Evolutionary conservation across 106 monocot species (phyloP), one percentile per base, ranked within the genome.

Genomic region (Narthecium ossifragum): DNA sequence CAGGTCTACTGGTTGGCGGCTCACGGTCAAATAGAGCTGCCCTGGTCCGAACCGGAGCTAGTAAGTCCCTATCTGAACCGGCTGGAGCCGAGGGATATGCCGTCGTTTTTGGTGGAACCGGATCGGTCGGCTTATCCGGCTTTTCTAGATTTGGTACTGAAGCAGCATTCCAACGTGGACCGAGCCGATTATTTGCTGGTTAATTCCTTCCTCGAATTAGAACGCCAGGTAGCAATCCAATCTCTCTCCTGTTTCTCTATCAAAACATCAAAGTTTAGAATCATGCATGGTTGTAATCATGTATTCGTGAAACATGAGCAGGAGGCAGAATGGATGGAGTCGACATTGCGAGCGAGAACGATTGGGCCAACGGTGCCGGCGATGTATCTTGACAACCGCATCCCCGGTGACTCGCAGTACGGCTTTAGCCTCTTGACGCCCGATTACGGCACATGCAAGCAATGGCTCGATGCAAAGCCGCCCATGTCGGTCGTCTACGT

Each of bases 191-290:
- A 40, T 38, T 57, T 88, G 20, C 49, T 88, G 47, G 29, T 88
- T 63, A 88, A 88, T 34, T 74, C 77, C 0, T 84, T 88, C 55
- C 43, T 53, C 21, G 76, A 76, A 25, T 39, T 81, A 13, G 81
- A 81, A 22, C 30, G 26, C 14, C 14, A 64, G 68, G 76, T 81
- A 22, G n/a, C n/a, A n/a, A n/a, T n/a, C 9, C 6, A 1, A 22
- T 2, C 12, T 47, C 23, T 22, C 22, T 49, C 9, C n/a, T n/a
- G n/a, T n/a, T n/a, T n/a, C n/a, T n/a, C n/a, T n/a, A n/a, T n/a
- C n/a, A n/a, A n/a, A 21, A n/a, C n/a, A n/a, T n/a, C n/a, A n/a
- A n/a, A n/a, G 3, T 8, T 10, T 46, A 17, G 17, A n/a, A n/a
- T n/a, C n/a, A n/a, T n/a, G n/a, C n/a, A n/a, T n/a, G n/a, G n/a